Conservation (phyloP, 1,139 yeast species). For the Hemisphaericaspora subhashii region DNA sequence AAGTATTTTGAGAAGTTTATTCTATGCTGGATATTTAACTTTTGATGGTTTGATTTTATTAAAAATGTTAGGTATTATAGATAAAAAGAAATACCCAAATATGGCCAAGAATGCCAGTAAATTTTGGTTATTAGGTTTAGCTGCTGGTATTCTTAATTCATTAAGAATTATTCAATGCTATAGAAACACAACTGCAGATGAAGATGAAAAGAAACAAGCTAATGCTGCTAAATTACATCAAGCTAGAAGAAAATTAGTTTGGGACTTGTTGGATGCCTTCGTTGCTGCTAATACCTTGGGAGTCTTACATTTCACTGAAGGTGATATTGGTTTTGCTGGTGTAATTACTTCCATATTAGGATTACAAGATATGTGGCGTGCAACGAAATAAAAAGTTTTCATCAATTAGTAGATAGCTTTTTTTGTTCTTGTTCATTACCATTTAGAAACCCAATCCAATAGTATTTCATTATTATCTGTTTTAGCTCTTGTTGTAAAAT, state of each 20-base stretch:
- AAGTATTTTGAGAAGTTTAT: constrained; percentile 66
- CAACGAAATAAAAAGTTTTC: constrained; percentile 12
- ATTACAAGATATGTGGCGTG: constrained; percentile 67
- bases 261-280: constrained; percentile 77
- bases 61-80: constrained; percentile 49
- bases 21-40: constrained; percentile 71
- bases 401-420: no score
- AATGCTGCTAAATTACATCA: constrained; percentile 28
- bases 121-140: constrained; percentile 78
- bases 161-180: constrained; percentile 35
- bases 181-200: constrained; percentile 21
- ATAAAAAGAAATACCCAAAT: constrained; percentile 34
- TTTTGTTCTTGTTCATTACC: constrained; percentile 14
- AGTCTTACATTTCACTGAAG: constrained; percentile 67
- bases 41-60: constrained; percentile 75
- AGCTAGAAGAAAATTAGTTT: constrained; percentile 65
- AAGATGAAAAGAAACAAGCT: constrained; percentile 34
- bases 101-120: constrained; percentile 50
- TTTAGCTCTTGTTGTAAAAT: constrained; percentile 26
- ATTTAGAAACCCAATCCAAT: constrained; percentile 36
- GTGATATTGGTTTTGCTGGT: constrained; percentile 84
- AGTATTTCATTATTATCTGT: constrained; percentile 27
- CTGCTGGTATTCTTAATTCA: constrained; percentile 61
- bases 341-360: constrained; percentile 79
- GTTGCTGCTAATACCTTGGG: constrained; percentile 74